Evolutionary conservation across 352 stramenopile genomes (phyloP).

Genomic region (Phytophthora hybrid): DNA sequence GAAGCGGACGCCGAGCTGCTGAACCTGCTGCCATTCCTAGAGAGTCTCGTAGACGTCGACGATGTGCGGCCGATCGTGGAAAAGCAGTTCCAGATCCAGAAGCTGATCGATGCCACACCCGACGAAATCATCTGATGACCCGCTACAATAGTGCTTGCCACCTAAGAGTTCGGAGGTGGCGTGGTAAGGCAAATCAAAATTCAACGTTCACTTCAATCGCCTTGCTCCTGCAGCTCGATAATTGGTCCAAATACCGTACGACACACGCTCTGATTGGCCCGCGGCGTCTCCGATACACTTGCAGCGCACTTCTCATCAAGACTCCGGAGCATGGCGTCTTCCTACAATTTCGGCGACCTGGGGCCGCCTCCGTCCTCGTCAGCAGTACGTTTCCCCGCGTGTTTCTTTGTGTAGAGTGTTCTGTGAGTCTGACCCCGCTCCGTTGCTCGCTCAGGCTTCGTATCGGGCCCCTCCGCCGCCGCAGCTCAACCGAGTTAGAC

Average conservation of each 20-base stretch:
- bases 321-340: constrained; percentile 30
- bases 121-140: constrained; percentile 56
- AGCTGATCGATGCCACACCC: constrained; percentile 85
- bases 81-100: constrained; percentile 93
- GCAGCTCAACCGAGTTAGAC: constrained; percentile 44
- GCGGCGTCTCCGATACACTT: constrained; percentile 4
- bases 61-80: constrained; percentile 92
- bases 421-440: neutral
- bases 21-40: constrained; percentile 96
- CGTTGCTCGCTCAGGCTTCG: constrained; percentile 11
- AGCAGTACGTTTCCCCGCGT: constrained; percentile 10
- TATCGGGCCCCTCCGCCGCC: constrained; percentile 35
- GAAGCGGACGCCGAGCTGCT: constrained; percentile 96
- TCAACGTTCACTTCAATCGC: constrained; percentile 9
- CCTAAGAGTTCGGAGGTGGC: neutral
- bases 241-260: constrained; percentile 33
- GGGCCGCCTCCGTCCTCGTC: constrained; percentile 28
- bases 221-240: neutral
- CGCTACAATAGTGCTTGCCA: constrained; percentile 12
- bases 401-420: neutral
- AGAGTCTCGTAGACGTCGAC: constrained; percentile 85
- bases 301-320: constrained; percentile 3
- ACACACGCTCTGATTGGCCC: constrained; percentile 34
- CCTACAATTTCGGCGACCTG: constrained; percentile 37
- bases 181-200: constrained; percentile 10